Conservation (phyloP, 2,329 filamentous ascomycete species). For the Purpureocillium lavendulum region DNA sequence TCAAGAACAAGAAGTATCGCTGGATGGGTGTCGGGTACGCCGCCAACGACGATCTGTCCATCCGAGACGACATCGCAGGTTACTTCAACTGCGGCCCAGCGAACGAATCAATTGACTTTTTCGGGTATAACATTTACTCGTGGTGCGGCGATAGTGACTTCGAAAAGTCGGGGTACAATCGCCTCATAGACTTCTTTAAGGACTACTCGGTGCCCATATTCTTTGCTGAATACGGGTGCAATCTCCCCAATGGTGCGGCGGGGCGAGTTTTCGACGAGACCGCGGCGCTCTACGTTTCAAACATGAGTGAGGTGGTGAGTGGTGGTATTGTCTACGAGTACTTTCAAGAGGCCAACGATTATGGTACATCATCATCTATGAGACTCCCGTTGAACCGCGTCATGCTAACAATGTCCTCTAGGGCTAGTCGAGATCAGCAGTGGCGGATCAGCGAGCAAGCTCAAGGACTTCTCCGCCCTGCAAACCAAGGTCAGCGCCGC, state of each 20-base stretch:
- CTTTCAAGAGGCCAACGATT: slow-evolving; percentile 85
- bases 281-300: slow-evolving; percentile 62
- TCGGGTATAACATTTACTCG: slow-evolving; percentile 99
- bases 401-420: slow-evolving; percentile 14
- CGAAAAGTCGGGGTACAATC: slow-evolving; percentile 67
- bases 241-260: slow-evolving; percentile 49
- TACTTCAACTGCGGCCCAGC: slow-evolving; percentile 87
- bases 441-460: slow-evolving; percentile 52
- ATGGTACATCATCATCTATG: slow-evolving; percentile 28
- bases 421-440: slow-evolving; percentile 54
- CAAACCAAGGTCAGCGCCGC: slow-evolving; percentile 60
- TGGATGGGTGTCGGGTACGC: slow-evolving; percentile 88
- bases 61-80: slow-evolving; percentile 72
- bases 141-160: slow-evolving; percentile 89
- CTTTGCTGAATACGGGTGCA: slow-evolving; percentile 99
- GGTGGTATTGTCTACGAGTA: slow-evolving; percentile 99
- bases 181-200: slow-evolving; percentile 77
- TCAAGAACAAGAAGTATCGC: slow-evolving; percentile 75
- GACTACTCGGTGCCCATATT: slow-evolving; percentile 91
- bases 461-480: slow-evolving; percentile 68
- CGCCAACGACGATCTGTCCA: slow-evolving; percentile 82
- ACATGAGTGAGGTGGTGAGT: slow-evolving; percentile 85
- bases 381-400: no score
- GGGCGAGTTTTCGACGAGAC: slow-evolving; percentile 83
- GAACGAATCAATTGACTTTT: slow-evolving; percentile 76